phyloP scores from a whole-genome alignment of 257 asterid genomes.

The Nicotiana sylvestris region DNA sequence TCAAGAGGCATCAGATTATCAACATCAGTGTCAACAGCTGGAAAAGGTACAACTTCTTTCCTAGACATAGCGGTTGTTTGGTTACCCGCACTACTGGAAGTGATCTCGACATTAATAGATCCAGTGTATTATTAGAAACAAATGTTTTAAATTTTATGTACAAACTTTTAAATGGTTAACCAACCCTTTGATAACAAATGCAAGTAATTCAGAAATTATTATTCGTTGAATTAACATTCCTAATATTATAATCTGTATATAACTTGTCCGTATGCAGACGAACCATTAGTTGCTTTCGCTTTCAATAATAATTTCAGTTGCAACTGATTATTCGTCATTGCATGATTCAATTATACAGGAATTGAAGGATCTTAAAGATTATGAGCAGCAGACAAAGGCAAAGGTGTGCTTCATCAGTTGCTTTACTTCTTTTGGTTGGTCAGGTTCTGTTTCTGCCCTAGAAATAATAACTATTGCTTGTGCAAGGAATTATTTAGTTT shows the following conservation, averaged over 20 bases:
- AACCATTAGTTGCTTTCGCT: not conserved
- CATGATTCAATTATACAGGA: slow-evolving; percentile 49
- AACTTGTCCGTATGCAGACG: not conserved
- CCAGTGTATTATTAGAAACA: not conserved
- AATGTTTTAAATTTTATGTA: not conserved
- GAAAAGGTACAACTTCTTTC: slow-evolving; percentile 52
- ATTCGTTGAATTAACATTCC: not conserved
- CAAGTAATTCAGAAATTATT: not conserved
- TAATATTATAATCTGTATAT: not conserved
- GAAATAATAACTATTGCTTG: not conserved
- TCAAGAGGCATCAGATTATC: slow-evolving; percentile 52
- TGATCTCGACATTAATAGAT: not conserved
- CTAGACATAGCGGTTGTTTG: not conserved
- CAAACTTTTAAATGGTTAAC: not conserved
- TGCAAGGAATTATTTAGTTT: not conserved
- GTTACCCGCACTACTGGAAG: not conserved
- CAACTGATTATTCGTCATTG: not conserved
- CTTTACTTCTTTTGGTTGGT: slow-evolving; percentile 6
- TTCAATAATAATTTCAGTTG: not conserved
- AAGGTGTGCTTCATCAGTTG: slow-evolving; percentile 45
- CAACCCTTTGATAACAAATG: not conserved
- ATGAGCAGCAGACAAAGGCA: slow-evolving; percentile 80
- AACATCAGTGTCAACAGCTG: slow-evolving; percentile 43
- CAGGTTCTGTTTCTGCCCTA: not conserved
- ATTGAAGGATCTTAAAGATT: slow-evolving; percentile 73